phyloP scores from a whole-genome alignment of 139 green algal species.

The Parachlorella kessleri region DNA sequence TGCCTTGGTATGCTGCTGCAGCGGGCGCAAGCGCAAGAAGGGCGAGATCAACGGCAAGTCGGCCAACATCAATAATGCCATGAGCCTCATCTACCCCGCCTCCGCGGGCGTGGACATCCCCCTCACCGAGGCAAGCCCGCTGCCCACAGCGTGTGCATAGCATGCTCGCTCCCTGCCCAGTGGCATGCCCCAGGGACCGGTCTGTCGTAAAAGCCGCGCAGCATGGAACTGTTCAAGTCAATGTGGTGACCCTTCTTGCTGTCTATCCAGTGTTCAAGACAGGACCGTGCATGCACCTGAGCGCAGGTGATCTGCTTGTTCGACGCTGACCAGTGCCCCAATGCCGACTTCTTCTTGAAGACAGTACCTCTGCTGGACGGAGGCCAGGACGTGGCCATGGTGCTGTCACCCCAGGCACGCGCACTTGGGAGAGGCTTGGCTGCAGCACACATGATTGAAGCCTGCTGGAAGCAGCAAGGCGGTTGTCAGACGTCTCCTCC shows the following conservation, averaged over 20 bases:
- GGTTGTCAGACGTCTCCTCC: no score
- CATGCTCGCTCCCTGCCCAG: no score
- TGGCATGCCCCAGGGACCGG: no score
- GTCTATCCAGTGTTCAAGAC: no score
- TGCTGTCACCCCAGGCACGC: conserved; percentile 51
- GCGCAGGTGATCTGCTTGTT: conserved; percentile 81
- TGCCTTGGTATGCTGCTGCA: no score
- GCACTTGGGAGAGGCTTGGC: conserved; percentile 24
- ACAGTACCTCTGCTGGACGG: conserved; percentile 64
- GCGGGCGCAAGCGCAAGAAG: conserved; percentile 57
- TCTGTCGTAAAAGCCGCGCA: no score
- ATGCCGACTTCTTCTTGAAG: conserved; percentile 81
- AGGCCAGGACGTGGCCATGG: conserved; percentile 62
- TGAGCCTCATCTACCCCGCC: conserved; percentile 61
- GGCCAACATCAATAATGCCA: conserved; percentile 78
- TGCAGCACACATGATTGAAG: no score
- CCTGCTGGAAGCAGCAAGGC: no score
- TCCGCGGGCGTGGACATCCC: conserved; percentile 49
- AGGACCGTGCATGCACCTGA: no score
- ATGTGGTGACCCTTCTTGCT: no score
- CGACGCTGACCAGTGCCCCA: conserved; percentile 74
- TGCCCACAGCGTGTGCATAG: no score
- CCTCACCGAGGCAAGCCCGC: conserved; percentile 59
- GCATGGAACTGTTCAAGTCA: no score
- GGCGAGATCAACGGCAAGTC: conserved; percentile 86